Percentiles rank a stretch among this genome's conserved stretches.
phyloP scores from a whole-genome alignment of 1,284 basidiomycete species.

The Apiotrichum porosum region DNA sequence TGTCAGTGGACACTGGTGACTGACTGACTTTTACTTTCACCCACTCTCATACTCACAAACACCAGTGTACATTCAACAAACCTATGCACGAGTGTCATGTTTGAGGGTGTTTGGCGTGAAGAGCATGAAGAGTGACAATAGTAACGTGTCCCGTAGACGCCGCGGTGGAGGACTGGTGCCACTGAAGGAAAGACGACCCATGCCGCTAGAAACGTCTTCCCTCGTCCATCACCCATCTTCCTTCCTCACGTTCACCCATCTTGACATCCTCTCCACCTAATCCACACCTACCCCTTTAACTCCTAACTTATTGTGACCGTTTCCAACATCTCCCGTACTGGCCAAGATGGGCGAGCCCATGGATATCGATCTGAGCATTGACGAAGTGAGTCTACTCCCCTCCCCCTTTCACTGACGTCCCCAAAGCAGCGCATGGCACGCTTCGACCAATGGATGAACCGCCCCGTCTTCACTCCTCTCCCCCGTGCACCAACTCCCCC shows the following conservation, averaged over 20 bases:
- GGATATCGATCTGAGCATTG: slow-evolving; percentile 12
- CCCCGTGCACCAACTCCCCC: no score
- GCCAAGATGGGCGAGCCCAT: slow-evolving; percentile 8
- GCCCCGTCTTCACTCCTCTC: neutral
- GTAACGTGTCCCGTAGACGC: no score
- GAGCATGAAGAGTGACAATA: no score
- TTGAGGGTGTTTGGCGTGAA: no score
- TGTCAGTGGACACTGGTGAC: no score
- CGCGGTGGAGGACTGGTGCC: slow-evolving; percentile 76
- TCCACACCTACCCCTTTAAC: neutral
- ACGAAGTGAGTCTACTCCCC: slow-evolving; percentile 2
- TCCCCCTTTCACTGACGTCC: neutral
- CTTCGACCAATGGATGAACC: neutral
- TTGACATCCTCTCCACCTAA: no score
- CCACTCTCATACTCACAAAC: no score
- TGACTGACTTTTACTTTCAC: no score
- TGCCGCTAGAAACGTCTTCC: slow-evolving; percentile 35
- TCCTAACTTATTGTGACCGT: neutral
- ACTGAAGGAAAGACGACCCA: slow-evolving; percentile 50
- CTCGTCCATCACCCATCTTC: slow-evolving; percentile 72
- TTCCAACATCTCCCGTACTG: neutral
- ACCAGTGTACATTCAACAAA: no score
- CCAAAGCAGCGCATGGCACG: neutral
- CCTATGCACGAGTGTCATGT: no score
- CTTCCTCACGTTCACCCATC: slow-evolving; percentile 1